Evolutionary conservation across 2,329 filamentous ascomycete genomes (phyloP), one percentile per base, ranked within the genome.

Genomic region (Lizonia empirigonia): DNA sequence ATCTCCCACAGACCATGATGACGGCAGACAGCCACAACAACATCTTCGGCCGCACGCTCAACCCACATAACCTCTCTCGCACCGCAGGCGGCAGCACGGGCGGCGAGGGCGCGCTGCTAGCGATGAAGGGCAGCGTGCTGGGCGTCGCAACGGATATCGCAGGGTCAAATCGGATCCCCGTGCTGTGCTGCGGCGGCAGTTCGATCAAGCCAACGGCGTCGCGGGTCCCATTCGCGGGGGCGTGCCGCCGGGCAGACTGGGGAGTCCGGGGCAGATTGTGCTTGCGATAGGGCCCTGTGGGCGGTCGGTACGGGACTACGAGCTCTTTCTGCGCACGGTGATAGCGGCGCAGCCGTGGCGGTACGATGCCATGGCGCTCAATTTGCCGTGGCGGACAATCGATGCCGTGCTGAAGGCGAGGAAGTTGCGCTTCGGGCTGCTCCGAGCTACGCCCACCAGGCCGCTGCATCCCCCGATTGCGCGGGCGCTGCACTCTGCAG

Each of bases 81-180:
- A 84, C 82, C 0, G 78, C 84, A 0, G 87, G 87, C 5, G 87
- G 88, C 2, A 84, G 80, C 8, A 84, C 82, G 0, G 87, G 87
- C 9, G 87, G 87, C 10, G 85, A 88, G 65, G 85, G 79, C 0
- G 83, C 81, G 0, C 68, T 87, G 8, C 60, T 87, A 16, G 81
- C 80, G 4, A 78, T 87, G 74, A 76, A 78, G 22, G 85, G 85
- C 0, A 80, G 76, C 24, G 75, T 83, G 44, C 62, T 88, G 1
- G 86, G 86, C 1, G 76, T 87, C 10, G 84, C 83, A 0, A 87
- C 85, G 0, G 85, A 87, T 53, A 85, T 87, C 39, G 76, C 24
- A 33, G 62, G 63, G 2, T 75, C 69, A 2, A 78, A 80, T 42
- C 73, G 80, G 6, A 74, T 81, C 9, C 80, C 80, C 0, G 71